These are phyloP conservation scores for Hypoxylon rickii DNA, from an alignment of 495 filamentous ascomycete genomes.

Conservation along the genomic window DNA sequence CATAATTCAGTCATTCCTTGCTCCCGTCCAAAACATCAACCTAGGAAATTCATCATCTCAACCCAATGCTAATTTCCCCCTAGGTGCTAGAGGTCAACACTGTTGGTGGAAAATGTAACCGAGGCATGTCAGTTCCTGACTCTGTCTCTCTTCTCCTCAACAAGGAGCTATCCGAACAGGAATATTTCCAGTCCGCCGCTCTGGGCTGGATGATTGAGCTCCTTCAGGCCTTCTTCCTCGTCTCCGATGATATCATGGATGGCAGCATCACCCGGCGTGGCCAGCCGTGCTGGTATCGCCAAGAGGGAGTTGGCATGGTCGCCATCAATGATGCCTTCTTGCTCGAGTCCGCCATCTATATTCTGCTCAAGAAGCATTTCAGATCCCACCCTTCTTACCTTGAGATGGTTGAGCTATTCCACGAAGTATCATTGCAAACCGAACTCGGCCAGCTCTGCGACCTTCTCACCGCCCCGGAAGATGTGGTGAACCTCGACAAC, in stretches of 20 bases:
- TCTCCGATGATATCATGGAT: constrained; percentile 99
- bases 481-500: constrained; percentile 84
- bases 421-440: constrained; percentile 89
- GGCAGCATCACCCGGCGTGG: constrained; percentile 88
- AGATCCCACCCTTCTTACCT: constrained; percentile 81
- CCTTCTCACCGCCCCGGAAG: constrained; percentile 93
- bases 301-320: constrained; percentile 84
- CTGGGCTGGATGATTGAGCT: constrained; percentile 98
- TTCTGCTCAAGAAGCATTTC: constrained; percentile 92
- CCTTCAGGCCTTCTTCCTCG: constrained; percentile 97
- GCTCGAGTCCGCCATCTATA: constrained; percentile 88
- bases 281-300: constrained; percentile 92
- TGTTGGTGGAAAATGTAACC: constrained; percentile 95
- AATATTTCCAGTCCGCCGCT: constrained; percentile 81
- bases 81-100: constrained; percentile 83
- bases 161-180: constrained; percentile 70
- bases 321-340: constrained; percentile 99
- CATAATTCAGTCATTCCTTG: too few species aligned
- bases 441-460: constrained; percentile 94
- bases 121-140: constrained; percentile 96
- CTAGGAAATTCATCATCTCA: neutral
- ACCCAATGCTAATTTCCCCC: neutral
- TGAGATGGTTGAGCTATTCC: constrained; percentile 92
- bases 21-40: too few species aligned
- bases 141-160: constrained; percentile 78